These are phyloP conservation scores for Tetrastigma voinierianum DNA, from an alignment of 164 flowering plant species.

Conservation along the genomic window DNA sequence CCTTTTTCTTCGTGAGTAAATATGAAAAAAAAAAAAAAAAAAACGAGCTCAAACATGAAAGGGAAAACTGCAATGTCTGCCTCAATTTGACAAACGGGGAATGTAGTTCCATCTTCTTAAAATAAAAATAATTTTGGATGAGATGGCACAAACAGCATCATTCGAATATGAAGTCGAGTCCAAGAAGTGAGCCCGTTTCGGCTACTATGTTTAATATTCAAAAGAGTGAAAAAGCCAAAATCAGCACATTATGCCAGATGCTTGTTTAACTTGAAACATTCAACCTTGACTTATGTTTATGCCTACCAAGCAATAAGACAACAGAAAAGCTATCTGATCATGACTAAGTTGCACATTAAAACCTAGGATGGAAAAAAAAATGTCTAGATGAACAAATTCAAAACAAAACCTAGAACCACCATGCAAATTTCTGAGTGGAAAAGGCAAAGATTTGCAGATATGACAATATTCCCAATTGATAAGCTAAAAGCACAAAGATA, in stretches of 20 bases:
- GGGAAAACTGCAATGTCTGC: too few relatives aligned
- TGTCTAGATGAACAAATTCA: neutral
- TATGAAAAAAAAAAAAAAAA: too few relatives aligned
- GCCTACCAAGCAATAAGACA: neutral
- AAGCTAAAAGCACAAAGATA: neutral
- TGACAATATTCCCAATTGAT: neutral
- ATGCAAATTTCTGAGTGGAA: neutral
- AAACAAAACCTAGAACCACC: neutral
- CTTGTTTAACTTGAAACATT: neutral
- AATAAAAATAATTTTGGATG: slow-evolving; percentile 2
- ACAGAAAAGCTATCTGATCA: neutral
- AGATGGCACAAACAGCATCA: neutral
- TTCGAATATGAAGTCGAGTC: too few relatives aligned
- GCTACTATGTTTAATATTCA: neutral
- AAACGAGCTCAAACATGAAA: too few relatives aligned
- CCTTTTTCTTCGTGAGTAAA: too few relatives aligned
- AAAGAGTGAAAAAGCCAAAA: neutral
- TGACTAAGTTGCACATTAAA: neutral
- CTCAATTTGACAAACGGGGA: neutral
- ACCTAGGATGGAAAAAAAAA: neutral
- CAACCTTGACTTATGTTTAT: too few relatives aligned
- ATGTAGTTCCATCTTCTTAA: neutral
- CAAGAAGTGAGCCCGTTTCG: neutral
- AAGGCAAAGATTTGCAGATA: neutral
- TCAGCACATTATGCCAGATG: neutral